phyloP scores from a whole-genome alignment of 306 rosid genomes.

The Lupinus albus region DNA sequence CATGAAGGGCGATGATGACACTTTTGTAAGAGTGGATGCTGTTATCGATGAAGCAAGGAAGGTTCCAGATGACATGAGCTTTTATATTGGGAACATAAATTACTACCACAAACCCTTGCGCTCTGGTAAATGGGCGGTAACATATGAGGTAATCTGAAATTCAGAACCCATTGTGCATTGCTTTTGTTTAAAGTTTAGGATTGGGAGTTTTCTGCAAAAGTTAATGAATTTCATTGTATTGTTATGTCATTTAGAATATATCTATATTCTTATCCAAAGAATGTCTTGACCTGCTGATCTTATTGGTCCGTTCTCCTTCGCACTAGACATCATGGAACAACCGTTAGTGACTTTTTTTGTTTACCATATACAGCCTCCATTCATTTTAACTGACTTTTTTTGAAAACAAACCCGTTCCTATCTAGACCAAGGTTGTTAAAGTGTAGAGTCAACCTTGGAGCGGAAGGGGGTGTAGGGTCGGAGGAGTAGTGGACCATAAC shows the following conservation, averaged over 20 bases:
- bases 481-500: too few species aligned
- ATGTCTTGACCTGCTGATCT: neutral
- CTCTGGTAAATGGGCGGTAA: conserved; percentile 89
- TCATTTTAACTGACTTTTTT: too few species aligned
- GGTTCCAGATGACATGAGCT: conserved; percentile 55
- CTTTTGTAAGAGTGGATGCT: conserved; percentile 79
- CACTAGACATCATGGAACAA: neutral
- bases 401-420: too few species aligned
- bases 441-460: too few species aligned
- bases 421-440: too few species aligned
- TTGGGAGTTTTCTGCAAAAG: neutral
- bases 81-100: conserved; percentile 86
- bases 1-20: conserved; percentile 95
- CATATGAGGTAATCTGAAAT: conserved; percentile 66
- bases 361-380: neutral
- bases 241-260: neutral
- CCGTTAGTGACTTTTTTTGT: neutral
- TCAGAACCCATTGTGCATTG: neutral
- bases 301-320: neutral
- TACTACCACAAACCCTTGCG: conserved; percentile 81
- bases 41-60: conserved; percentile 63
- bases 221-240: neutral
- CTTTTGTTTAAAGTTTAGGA: neutral
- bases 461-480: too few species aligned
- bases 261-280: neutral